phyloP scores from a whole-genome alignment of 2,329 filamentous ascomycete species.

The Coleophoma crateriformis region DNA sequence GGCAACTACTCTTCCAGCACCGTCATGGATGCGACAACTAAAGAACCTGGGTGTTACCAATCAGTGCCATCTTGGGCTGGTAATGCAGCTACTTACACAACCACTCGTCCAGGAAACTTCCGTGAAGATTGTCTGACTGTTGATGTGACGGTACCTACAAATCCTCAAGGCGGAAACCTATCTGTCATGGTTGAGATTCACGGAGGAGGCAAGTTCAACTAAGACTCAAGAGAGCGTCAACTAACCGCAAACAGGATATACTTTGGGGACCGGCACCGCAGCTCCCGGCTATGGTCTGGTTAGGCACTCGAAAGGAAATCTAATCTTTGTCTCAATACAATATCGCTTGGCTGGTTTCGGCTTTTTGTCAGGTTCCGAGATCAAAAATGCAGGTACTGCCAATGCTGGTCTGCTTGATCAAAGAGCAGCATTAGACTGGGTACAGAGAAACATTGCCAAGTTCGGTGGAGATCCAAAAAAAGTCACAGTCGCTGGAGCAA shows the following conservation, averaged over 20 bases:
- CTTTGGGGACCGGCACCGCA: background rate
- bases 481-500: constrained; percentile 33
- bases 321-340: background rate
- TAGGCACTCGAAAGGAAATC: background rate
- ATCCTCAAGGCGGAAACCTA: background rate
- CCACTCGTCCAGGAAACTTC: background rate
- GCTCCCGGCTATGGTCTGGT: background rate
- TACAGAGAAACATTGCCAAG: constrained; percentile 17
- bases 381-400: background rate
- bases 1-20: background rate
- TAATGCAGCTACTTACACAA: background rate
- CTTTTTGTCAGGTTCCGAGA: background rate
- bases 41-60: background rate
- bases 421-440: constrained; percentile 11
- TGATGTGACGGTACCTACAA: background rate
- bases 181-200: background rate
- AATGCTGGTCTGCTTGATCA: constrained; percentile 2
- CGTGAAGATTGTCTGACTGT: background rate
- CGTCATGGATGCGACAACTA: background rate
- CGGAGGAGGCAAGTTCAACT: background rate
- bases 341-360: background rate
- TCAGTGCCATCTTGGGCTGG: background rate
- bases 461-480: constrained; percentile 11
- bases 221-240: too few species aligned
- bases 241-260: background rate